These are phyloP conservation scores for Citrus sp. DNA, from an alignment of 345 rosid genomes.

Conservation along the genomic window DNA sequence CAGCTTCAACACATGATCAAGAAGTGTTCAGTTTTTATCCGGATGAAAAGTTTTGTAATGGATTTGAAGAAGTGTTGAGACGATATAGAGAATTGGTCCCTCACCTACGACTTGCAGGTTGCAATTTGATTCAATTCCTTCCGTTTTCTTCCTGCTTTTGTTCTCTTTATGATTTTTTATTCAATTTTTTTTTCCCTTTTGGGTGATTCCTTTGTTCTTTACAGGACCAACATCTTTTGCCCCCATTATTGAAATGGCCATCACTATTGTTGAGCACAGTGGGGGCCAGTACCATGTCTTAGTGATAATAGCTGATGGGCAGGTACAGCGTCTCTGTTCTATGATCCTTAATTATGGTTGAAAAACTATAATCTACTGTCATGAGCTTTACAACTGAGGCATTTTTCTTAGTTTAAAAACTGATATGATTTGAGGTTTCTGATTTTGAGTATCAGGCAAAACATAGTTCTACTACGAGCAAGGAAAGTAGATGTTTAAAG, in stretches of 20 bases:
- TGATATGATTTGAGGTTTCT: background rate
- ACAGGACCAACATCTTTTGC: conserved; percentile 97
- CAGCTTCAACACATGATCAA: conserved; percentile 97
- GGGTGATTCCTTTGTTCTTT: background rate
- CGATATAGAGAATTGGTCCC: conserved; percentile 81
- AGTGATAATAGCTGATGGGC: conserved; percentile 94
- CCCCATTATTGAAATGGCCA: conserved; percentile 89
- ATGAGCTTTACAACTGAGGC: background rate
- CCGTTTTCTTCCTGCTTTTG: conserved; percentile 5
- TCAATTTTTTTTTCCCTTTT: background rate
- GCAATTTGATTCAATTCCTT: background rate
- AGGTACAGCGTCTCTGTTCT: conserved; percentile 41
- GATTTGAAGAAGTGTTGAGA: conserved; percentile 85
- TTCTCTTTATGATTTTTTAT: background rate
- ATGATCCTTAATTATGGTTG: background rate
- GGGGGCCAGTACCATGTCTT: conserved; percentile 95
- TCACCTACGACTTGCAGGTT: conserved; percentile 81
- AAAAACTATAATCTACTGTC: background rate
- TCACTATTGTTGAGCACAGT: conserved; percentile 89
- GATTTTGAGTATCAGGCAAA: background rate
- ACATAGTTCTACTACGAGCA: background rate
- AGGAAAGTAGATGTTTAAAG: background rate
- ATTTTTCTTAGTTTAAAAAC: background rate
- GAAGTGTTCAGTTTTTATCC: conserved; percentile 83
- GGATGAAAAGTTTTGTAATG: conserved; percentile 74